phyloP scores from a whole-genome alignment of 768 basidiomycete genomes.

The Postia placenta region DNA sequence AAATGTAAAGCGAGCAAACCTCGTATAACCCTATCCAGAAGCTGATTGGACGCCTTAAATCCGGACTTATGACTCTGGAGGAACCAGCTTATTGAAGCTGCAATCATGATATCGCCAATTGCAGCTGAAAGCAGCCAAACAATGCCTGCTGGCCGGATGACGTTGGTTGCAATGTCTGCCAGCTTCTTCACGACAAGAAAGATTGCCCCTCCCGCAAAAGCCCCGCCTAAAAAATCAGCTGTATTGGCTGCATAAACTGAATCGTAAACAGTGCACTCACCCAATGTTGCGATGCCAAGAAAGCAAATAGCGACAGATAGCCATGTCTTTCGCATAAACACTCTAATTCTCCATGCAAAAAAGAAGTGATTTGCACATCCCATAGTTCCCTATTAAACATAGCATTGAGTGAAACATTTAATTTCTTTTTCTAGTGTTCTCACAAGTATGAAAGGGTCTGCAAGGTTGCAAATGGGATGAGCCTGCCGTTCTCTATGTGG shows the following conservation, averaged over 20 bases:
- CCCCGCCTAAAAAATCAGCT: not conserved
- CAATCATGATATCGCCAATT: not conserved
- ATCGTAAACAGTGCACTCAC: not conserved
- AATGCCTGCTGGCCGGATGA: not conserved
- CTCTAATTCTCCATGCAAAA: slow-evolving; percentile 1
- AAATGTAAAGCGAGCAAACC: not conserved
- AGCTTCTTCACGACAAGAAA: not conserved
- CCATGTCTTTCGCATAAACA: not conserved
- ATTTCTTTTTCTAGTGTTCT: not conserved
- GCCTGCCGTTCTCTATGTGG: not conserved
- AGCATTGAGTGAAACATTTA: not conserved
- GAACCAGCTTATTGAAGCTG: not conserved
- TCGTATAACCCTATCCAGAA: not conserved
- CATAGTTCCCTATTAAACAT: not conserved
- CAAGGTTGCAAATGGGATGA: not conserved
- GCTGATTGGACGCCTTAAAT: not conserved
- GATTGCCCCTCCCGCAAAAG: not conserved
- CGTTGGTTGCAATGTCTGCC: not conserved
- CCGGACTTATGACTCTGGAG: slow-evolving; percentile 1
- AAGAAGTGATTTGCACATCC: slow-evolving; percentile 1
- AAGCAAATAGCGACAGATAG: not conserved
- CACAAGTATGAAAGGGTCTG: not conserved
- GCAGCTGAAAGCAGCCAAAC: not conserved
- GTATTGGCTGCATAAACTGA: not conserved
- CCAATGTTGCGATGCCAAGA: not conserved